phyloP scores from a whole-genome alignment of 2,329 filamentous ascomycete species.

The Lasiodiplodia sp. region DNA sequence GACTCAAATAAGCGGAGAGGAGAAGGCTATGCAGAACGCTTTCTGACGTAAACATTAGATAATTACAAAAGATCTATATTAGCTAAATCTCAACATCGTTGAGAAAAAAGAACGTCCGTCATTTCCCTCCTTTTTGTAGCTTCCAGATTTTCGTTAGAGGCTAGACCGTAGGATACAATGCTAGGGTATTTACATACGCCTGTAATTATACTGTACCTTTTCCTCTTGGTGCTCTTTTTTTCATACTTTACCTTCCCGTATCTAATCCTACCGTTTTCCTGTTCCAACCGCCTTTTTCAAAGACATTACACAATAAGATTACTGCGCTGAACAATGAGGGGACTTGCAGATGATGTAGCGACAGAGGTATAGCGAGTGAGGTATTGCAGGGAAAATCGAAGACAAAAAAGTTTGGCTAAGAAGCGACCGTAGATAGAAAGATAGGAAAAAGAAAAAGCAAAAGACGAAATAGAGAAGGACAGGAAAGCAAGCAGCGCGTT shows the following conservation, averaged over 20 bases:
- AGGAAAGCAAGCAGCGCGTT: not conserved
- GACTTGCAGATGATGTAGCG: not conserved
- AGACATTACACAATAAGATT: not conserved
- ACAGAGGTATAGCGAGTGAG: not conserved
- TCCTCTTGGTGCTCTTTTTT: not conserved
- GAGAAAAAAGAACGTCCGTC: not conserved
- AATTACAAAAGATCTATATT: not conserved
- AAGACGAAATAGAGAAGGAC: not conserved
- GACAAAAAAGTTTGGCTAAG: not conserved
- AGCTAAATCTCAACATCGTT: not conserved
- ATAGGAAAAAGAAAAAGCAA: not conserved
- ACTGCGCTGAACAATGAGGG: not conserved
- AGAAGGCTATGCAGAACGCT: not conserved
- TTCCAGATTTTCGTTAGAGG: not conserved
- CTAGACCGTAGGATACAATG: not conserved
- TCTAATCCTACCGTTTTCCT: not conserved
- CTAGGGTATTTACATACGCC: constrained; percentile 15
- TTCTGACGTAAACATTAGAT: not conserved
- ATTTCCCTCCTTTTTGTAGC: not conserved
- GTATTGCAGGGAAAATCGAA: not conserved
- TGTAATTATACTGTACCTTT: not conserved
- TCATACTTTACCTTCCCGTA: not conserved
- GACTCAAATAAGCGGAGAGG: not conserved
- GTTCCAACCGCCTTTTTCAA: not conserved
- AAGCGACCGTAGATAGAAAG: not conserved